phyloP scores from a whole-genome alignment of 257 asterid genomes.

The Solanum peruvianum region DNA sequence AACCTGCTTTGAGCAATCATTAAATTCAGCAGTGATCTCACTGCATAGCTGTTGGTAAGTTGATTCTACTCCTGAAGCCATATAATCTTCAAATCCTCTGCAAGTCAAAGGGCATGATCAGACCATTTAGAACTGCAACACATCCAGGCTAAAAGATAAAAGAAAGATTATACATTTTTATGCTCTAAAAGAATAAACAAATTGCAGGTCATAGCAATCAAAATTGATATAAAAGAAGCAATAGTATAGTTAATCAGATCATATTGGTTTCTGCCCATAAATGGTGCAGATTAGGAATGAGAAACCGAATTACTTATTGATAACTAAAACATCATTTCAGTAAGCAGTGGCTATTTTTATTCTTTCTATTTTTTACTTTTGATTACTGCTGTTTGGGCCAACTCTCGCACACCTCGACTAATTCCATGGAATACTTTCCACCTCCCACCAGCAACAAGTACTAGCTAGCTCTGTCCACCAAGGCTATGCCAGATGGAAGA shows the following conservation, averaged over 20 bases:
- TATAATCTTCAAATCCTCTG: slow-evolving; percentile 81
- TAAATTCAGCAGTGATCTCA: slow-evolving; percentile 74
- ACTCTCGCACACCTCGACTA: not conserved
- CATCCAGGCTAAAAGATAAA: not conserved
- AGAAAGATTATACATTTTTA: not conserved
- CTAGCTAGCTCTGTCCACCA: not conserved
- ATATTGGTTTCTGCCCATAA: not conserved
- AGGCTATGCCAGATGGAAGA: not conserved
- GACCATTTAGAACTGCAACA: not conserved
- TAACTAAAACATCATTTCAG: not conserved
- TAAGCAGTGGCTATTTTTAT: not conserved
- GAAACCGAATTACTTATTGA: not conserved
- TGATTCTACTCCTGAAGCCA: slow-evolving; percentile 68
- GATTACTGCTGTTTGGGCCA: not conserved
- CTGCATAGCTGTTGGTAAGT: slow-evolving; percentile 87
- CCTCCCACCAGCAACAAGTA: not conserved
- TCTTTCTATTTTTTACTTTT: too few species aligned
- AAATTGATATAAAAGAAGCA: not conserved
- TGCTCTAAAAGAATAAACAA: not conserved
- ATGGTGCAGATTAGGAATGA: not conserved
- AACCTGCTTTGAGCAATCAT: slow-evolving; percentile 86
- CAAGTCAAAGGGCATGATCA: not conserved
- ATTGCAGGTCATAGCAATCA: not conserved
- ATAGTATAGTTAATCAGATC: not conserved
- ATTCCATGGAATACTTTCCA: not conserved